phyloP scores from a whole-genome alignment of 192 early-diverging fungal species.

The Backusella macrospora region DNA sequence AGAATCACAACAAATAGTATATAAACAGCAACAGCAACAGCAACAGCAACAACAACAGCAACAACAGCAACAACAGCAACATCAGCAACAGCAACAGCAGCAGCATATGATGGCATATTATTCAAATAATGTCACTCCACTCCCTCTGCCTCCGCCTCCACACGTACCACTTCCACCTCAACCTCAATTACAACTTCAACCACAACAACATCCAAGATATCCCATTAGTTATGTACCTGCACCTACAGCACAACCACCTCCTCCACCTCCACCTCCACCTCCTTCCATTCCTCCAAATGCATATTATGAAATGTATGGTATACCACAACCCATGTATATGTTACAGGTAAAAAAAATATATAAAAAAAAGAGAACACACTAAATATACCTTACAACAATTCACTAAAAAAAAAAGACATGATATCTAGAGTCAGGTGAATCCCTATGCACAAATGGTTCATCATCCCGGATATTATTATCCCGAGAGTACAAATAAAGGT shows the following conservation, averaged over 20 bases:
- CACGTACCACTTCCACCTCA: not conserved
- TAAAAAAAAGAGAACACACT: no score
- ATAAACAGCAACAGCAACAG: conserved; percentile 22
- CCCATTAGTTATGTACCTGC: not conserved
- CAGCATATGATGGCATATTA: conserved; percentile 21
- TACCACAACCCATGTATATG: conserved; percentile 39
- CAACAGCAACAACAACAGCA: conserved; percentile 26
- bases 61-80: conserved; percentile 24
- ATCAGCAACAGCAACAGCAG: conserved; percentile 30
- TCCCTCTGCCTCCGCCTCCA: not conserved
- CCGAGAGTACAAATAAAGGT: conserved; percentile 8
- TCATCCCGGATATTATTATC: conserved; percentile 1
- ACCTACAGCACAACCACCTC: conserved; percentile 1
- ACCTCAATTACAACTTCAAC: conserved; percentile 3
- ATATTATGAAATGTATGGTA: conserved; percentile 25
- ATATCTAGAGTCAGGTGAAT: not conserved
- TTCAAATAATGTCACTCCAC: not conserved
- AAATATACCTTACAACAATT: not conserved
- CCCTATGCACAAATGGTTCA: conserved; percentile 15
- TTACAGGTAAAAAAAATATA: conserved; percentile 27
- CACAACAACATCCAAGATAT: not conserved
- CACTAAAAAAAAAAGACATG: not conserved
- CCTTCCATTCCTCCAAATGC: conserved; percentile 7
- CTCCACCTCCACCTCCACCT: conserved; percentile 7
- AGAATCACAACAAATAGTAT: not conserved